A percentile compares a stretch with the other conserved stretches of the same genome.
Evolutionary conservation across 306 rosid genomes (phyloP).

Genomic region (Inga oerstediana): DNA sequence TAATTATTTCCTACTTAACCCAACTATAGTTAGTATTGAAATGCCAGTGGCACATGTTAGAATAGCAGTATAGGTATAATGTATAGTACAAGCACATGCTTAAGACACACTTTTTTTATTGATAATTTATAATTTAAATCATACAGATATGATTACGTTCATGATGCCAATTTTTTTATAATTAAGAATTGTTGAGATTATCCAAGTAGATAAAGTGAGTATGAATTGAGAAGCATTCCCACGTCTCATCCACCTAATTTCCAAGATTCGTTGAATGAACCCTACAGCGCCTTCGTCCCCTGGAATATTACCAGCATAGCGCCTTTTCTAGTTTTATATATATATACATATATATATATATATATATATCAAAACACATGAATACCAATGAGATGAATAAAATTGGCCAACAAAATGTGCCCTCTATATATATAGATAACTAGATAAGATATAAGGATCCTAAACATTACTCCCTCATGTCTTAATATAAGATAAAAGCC

Average conservation of each 20-base stretch:
- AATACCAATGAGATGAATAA: too few species aligned
- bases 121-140: too few species aligned
- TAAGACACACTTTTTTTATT: background rate
- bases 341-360: too few species aligned
- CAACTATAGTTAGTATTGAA: too few species aligned
- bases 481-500: too few species aligned
- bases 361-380: too few species aligned
- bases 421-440: too few species aligned
- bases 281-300: slow-evolving; percentile 30
- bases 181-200: background rate
- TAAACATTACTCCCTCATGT: too few species aligned
- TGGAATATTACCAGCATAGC: slow-evolving; percentile 34
- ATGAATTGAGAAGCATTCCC: background rate
- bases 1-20: background rate
- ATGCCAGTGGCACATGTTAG: background rate
- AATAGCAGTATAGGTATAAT: background rate
- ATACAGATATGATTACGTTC: background rate
- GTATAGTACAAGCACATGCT: background rate
- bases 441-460: too few species aligned
- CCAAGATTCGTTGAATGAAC: slow-evolving; percentile 31
- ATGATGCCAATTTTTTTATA: background rate
- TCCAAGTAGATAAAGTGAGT: background rate
- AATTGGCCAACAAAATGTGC: too few species aligned
- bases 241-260: background rate
- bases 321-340: too few species aligned